These are phyloP conservation scores for Conringia planisiliqua DNA, from an alignment of 345 rosid genomes.

Conservation along the genomic window DNA sequence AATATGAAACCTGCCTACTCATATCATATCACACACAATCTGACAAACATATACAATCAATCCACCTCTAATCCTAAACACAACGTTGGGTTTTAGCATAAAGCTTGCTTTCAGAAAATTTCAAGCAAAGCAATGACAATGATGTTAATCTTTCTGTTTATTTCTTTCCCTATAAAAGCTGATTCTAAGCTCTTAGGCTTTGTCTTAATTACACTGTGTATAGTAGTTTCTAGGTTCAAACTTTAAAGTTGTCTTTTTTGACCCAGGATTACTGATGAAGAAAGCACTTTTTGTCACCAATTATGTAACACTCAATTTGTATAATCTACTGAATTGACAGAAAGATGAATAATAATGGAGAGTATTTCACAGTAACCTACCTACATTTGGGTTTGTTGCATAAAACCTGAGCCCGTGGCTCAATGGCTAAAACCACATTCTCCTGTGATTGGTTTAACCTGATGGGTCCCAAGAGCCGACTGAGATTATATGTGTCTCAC, in stretches of 20 bases:
- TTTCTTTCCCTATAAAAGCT: not conserved
- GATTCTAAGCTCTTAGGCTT: slow-evolving; percentile 23
- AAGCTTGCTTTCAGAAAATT: not conserved
- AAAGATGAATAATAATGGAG: not conserved
- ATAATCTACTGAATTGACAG: slow-evolving; percentile 3
- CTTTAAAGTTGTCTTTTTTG: not conserved
- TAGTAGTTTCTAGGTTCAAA: slow-evolving; percentile 14
- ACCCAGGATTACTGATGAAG: slow-evolving; percentile 29
- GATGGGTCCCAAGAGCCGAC: slow-evolving; percentile 28
- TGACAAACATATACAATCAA: not conserved
- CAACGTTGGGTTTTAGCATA: not conserved
- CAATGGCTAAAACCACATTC: slow-evolving; percentile 43
- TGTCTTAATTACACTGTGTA: not conserved
- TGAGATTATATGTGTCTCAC: slow-evolving; percentile 20
- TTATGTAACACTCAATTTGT: slow-evolving; percentile 8
- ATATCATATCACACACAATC: not conserved
- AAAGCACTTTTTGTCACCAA: slow-evolving; percentile 27
- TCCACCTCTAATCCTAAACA: slow-evolving; percentile 6
- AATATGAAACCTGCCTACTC: slow-evolving; percentile 1
- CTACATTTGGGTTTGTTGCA: slow-evolving; percentile 27
- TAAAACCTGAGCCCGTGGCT: slow-evolving; percentile 52
- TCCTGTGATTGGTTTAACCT: slow-evolving; percentile 15
- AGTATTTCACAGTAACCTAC: slow-evolving; percentile 49
- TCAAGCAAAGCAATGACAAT: slow-evolving; percentile 13
- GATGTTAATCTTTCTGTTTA: slow-evolving; percentile 1